These are phyloP conservation scores for Myriosclerotinia scirpicola DNA, from an alignment of 2,329 filamentous ascomycete genomes.

Conservation along the genomic window DNA sequence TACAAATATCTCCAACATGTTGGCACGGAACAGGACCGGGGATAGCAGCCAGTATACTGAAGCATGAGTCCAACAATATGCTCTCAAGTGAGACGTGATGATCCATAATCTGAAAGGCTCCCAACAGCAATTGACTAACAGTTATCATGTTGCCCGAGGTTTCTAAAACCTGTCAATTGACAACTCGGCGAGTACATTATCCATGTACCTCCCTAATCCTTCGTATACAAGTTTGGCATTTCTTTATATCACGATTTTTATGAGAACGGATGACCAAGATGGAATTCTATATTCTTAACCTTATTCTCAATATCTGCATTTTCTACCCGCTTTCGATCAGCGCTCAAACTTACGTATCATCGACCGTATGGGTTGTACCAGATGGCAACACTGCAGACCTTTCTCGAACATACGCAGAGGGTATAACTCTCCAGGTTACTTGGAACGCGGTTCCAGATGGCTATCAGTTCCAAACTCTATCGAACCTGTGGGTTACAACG, in stretches of 20 bases:
- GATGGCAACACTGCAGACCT: conserved; percentile 1
- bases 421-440: not conserved
- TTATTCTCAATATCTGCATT: not conserved
- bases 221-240: not conserved
- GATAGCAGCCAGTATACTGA: not conserved
- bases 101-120: not conserved
- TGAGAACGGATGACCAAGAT: not conserved
- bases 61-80: not conserved
- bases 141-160: not conserved
- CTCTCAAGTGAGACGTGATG: not conserved
- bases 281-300: not conserved
- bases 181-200: not conserved
- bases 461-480: not conserved
- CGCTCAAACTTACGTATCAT: conserved; percentile 4
- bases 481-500: conserved; percentile 4
- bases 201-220: not conserved
- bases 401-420: not conserved
- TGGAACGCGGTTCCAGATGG: not conserved
- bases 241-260: not conserved
- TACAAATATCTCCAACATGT: not conserved
- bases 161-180: not conserved
- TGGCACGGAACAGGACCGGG: no score
- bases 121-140: not conserved
- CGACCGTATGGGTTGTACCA: conserved; percentile 10
- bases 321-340: not conserved